These are phyloP conservation scores for Berkeleyomyces basicola DNA, from an alignment of 2,329 filamentous ascomycete species.

Conservation along the genomic window DNA sequence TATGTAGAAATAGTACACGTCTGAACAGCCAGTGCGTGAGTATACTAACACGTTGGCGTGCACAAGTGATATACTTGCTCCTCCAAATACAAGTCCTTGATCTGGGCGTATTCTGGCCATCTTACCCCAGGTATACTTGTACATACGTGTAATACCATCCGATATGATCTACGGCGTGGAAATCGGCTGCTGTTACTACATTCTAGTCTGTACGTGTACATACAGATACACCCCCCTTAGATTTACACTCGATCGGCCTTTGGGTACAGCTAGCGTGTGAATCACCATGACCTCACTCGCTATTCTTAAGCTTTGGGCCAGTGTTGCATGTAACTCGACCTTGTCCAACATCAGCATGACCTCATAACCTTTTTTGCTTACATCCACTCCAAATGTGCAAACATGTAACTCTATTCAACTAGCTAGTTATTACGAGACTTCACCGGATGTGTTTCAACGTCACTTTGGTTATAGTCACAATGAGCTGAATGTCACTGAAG, in stretches of 20 bases:
- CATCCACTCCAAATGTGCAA: not conserved
- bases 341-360: not conserved
- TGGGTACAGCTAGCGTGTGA: not conserved
- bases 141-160: too few relatives aligned
- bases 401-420: not conserved
- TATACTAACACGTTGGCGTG: too few relatives aligned
- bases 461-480: not conserved
- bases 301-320: not conserved
- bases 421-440: not conserved
- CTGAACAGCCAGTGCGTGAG: too few relatives aligned
- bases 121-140: too few relatives aligned
- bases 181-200: too few relatives aligned
- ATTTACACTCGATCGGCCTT: not conserved
- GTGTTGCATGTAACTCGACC: not conserved
- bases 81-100: too few relatives aligned
- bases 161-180: too few relatives aligned
- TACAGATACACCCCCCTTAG: too few relatives aligned
- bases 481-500: not conserved
- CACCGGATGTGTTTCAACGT: not conserved
- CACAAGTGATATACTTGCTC: too few relatives aligned
- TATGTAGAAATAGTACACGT: too few relatives aligned
- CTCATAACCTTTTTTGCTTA: not conserved
- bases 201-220: too few relatives aligned
- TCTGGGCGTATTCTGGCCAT: too few relatives aligned
- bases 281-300: not conserved